Evolutionary conservation across 2,329 filamentous ascomycete genomes (phyloP), one percentile per base, ranked within the genome.

Genomic region (Thelonectria discophora): DNA sequence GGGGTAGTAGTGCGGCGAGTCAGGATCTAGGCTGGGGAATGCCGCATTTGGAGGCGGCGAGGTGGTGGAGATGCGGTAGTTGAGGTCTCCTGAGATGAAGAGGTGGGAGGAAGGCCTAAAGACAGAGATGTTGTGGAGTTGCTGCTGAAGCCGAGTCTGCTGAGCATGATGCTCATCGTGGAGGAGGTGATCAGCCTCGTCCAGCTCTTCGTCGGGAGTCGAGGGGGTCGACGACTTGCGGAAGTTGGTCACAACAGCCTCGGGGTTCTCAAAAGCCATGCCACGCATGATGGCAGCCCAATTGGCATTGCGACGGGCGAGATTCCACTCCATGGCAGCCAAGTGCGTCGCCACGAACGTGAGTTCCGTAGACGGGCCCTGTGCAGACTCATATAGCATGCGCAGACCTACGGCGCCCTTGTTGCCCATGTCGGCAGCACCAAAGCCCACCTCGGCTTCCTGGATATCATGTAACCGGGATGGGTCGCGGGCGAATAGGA

Each of bases 271-370:
- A 74, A 99, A 98, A 1, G 95, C 89, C 59, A 97, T 80, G 11
- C 90, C 86, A 20, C 90, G 87, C 65, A 93, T 91, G 61, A 98
- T 92, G 67, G 85, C 88, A 71, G 89, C 88, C 94, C 95, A 99
- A 75, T 98, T 94, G 69, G 88, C 83, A 73, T 98, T 98, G 54
- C 95, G 85, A 47, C 88, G 84, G 55, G 88, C 82, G 49, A 93
- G 80, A 47, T 89, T 91, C 78, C 87, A 86, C 77, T 99, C 95
- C 87, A 93, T 92, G 7, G 94, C 91, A 0, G 94, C 92, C 58
- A 98, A 81, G 77, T 99, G 95, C 12, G 93, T 92, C 40, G 92
- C 88, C 42, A 97, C 89, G 74, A 98, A 95, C 0, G 93, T 97
- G 57, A 97, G 76, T 70, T 91, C 86, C 24, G 90, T 85, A 5